Conservation (phyloP, 768 basidiomycete genomes). For the Stropharia rugosoannulata region DNA sequence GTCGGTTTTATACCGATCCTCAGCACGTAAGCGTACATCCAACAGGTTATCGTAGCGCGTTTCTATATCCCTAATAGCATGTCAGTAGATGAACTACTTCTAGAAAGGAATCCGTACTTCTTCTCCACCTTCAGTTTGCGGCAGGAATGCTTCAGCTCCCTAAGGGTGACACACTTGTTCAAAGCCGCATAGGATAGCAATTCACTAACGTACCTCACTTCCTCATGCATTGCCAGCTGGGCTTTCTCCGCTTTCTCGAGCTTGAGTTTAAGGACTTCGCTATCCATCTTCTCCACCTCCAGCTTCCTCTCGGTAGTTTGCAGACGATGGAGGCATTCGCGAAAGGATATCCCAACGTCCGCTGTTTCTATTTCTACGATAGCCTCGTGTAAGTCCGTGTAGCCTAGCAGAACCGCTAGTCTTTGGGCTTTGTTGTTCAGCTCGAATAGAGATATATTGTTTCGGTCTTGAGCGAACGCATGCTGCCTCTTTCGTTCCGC, state of each 20-base stretch:
- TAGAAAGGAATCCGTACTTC: background rate
- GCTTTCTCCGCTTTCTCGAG: conserved; percentile 24
- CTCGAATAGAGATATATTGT: conserved; percentile 33
- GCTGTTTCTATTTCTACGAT: conserved; percentile 38
- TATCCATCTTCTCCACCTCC: conserved; percentile 19
- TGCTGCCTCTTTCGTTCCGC: background rate
- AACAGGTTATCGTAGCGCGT: conserved; percentile 44
- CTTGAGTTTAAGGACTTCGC: conserved; percentile 19
- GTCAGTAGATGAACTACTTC: background rate
- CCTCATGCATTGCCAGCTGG: conserved; percentile 17
- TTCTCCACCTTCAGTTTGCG: background rate
- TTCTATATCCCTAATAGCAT: conserved; percentile 25
- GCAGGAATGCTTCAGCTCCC: background rate
- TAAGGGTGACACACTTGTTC: background rate
- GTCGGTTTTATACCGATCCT: conserved; percentile 47
- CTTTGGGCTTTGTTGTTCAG: conserved; percentile 32
- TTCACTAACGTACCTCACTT: conserved; percentile 8
- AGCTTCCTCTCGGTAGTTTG: conserved; percentile 30
- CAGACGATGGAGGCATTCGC: conserved; percentile 33
- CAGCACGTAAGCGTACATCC: conserved; percentile 42
- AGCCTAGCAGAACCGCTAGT: conserved; percentile 44
- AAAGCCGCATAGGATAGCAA: background rate
- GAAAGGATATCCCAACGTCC: conserved; percentile 32
- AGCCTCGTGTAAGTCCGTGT: conserved; percentile 40
- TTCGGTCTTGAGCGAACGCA: conserved; percentile 27